Conservation (phyloP, 192 early-diverging fungal genomes). For the Geranomyces variabilis region DNA sequence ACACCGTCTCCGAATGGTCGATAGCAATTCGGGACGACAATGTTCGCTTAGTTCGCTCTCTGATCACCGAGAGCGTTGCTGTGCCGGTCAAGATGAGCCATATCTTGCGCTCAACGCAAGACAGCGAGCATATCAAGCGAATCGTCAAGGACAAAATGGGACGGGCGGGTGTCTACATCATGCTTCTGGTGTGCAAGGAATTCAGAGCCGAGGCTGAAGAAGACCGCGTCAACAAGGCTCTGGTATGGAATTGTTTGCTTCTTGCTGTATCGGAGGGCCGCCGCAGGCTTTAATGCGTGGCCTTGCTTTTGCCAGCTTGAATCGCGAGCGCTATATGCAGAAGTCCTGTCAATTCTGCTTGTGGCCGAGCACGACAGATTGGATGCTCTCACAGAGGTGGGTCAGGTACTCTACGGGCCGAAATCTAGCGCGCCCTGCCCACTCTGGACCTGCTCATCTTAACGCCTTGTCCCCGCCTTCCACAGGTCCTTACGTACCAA, state of each 20-base stretch:
- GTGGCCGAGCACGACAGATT: constrained; percentile 21
- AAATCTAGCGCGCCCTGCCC: no score
- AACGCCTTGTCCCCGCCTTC: neutral
- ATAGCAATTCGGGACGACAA: neutral
- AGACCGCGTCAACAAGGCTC: constrained; percentile 18
- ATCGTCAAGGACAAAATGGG: constrained; percentile 1
- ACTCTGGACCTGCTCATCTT: no score
- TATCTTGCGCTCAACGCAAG: constrained; percentile 17
- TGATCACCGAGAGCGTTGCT: constrained; percentile 2
- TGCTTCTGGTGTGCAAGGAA: constrained; percentile 20
- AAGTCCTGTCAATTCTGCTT: constrained; percentile 26
- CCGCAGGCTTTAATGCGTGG: no score
- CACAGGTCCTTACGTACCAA: constrained; percentile 21
- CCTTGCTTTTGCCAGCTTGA: constrained; percentile 19
- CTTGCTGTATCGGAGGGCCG: no score
- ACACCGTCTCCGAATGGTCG: neutral
- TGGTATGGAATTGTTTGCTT: constrained; percentile 8
- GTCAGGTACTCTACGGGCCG: neutral
- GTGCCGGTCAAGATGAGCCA: constrained; percentile 13
- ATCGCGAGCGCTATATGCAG: constrained; percentile 21
- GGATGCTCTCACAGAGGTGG: constrained; percentile 27
- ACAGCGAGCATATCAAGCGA: neutral
- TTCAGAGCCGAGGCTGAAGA: constrained; percentile 15
- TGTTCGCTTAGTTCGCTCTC: neutral
- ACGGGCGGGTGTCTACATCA: constrained; percentile 2